These are phyloP conservation scores for Tirmania nivea DNA, from an alignment of 495 filamentous ascomycete genomes.

Conservation along the genomic window DNA sequence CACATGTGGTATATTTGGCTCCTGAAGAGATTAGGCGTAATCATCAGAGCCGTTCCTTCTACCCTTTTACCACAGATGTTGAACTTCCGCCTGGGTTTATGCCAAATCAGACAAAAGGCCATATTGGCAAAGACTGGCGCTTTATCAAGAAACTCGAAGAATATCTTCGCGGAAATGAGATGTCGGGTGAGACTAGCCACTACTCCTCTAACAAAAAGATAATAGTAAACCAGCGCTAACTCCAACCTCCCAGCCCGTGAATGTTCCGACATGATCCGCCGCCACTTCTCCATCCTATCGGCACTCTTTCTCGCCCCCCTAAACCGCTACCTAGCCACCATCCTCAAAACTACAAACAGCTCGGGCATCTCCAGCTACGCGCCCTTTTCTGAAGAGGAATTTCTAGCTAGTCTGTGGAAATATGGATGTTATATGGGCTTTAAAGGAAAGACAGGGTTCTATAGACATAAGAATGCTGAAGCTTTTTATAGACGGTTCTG, in stretches of 20 bases:
- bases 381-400: constrained; percentile 18
- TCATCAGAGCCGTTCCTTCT: background rate
- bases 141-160: constrained; percentile 17
- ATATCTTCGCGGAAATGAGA: constrained; percentile 11
- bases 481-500: constrained; percentile 19
- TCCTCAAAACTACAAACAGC: background rate
- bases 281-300: constrained; percentile 16
- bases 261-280: constrained; percentile 11
- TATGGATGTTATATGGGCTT: constrained; percentile 18
- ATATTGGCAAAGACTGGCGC: constrained; percentile 14
- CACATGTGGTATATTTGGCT: constrained; percentile 18
- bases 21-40: constrained; percentile 13
- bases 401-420: constrained; percentile 15
- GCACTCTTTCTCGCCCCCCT: constrained; percentile 17
- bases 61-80: constrained; percentile 4
- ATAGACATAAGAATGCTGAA: constrained; percentile 12
- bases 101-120: constrained; percentile 15
- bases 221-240: background rate
- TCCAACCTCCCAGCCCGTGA: constrained; percentile 9
- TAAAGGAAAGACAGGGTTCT: constrained; percentile 17
- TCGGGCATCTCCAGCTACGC: constrained; percentile 4
- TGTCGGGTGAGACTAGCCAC: constrained; percentile 7
- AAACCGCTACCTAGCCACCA: constrained; percentile 17
- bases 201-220: too few relatives aligned
- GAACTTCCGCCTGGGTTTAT: constrained; percentile 12